Base-by-base conservation (phyloP, 2,329 filamentous ascomycete species). In the Claviceps sp. region DNA sequence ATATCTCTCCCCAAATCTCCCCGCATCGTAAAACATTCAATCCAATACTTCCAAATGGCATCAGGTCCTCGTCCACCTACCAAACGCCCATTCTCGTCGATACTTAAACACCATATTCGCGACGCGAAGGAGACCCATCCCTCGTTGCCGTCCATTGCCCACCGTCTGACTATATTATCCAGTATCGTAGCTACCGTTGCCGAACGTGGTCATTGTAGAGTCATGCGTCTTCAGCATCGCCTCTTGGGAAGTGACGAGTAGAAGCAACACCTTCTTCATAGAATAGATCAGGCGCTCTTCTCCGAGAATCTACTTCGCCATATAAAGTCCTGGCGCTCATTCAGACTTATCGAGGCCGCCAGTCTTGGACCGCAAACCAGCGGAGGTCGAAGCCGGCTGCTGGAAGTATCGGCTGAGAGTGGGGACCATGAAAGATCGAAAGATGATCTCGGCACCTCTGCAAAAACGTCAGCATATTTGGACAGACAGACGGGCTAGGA, bases 361-460 rank as follows among this genome's bases (percentile, higher is more conserved):
- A 69, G 84, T 89, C 80, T 93, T 89, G 64, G 87, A 85, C 61
- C 89, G 88, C 65, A 96, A 85, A 73, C 89, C 87, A 68, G 88
- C 81, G 62, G 89, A 86, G 64, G 89, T 88, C 56, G 86, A 87
- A 64, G 79, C 79, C 62, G 70, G 65, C 61, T 69, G 61, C 62
- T 75, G 71, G 79, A 97, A 98, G 83, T 96, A 94, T 72, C 89
- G 89, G 69, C 88, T 81, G 68, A 97, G 85, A 64, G 94, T 82
- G 62, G 93, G 93, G 68, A 87, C 82, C 68, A 98, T 73, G 81
- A 97, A 88, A 58, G 90, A 95, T 71, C 88, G 86, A 87, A 97
- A 98, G 74, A 98, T 79, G 66, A 97, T 74, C 72, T 97, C 89
- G 64, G 93, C 91, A 68, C 93, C 93, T 68, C 93, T 97, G 58